A percentile compares a stretch with the other conserved stretches of the same genome.
phyloP scores from a whole-genome alignment of 2,329 filamentous ascomycete genomes.

The Aureobasidium musti region DNA sequence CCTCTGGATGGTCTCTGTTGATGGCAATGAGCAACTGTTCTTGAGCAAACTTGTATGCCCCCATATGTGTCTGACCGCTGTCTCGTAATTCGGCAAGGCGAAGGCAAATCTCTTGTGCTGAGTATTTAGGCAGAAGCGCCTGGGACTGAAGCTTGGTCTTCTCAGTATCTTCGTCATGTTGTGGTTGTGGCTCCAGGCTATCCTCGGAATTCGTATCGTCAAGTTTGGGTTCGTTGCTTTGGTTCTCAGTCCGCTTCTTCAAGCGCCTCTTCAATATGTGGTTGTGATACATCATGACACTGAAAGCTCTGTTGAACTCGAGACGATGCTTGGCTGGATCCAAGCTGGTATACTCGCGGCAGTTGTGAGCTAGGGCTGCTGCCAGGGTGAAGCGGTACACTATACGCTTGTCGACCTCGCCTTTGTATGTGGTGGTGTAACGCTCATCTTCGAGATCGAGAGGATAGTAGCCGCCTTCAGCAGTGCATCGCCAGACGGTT shows the following conservation, averaged over 20 bases:
- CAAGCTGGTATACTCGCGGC: neutral
- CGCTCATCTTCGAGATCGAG: neutral
- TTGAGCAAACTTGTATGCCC: neutral
- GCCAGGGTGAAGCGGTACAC: neutral
- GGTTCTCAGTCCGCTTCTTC: neutral
- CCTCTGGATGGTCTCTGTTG: neutral
- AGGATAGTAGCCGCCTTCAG: neutral
- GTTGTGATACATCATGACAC: neutral
- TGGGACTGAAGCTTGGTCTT: neutral
- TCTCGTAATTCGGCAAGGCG: too few species aligned
- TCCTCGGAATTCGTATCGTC: neutral
- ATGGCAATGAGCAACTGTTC: neutral
- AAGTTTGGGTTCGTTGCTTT: too few species aligned
- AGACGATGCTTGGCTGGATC: neutral
- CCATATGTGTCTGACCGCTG: too few species aligned
- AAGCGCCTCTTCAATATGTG: neutral
- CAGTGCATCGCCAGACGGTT: neutral
- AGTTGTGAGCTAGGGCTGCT: neutral
- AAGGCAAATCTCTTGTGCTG: too few species aligned
- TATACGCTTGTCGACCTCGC: neutral
- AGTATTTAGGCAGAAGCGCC: too few species aligned
- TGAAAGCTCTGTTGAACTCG: neutral
- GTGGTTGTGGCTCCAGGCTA: neutral
- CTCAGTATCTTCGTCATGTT: neutral
- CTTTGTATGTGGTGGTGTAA: neutral